phyloP scores from a whole-genome alignment of 2,329 filamentous ascomycete species.

The Alternaria sp. region DNA sequence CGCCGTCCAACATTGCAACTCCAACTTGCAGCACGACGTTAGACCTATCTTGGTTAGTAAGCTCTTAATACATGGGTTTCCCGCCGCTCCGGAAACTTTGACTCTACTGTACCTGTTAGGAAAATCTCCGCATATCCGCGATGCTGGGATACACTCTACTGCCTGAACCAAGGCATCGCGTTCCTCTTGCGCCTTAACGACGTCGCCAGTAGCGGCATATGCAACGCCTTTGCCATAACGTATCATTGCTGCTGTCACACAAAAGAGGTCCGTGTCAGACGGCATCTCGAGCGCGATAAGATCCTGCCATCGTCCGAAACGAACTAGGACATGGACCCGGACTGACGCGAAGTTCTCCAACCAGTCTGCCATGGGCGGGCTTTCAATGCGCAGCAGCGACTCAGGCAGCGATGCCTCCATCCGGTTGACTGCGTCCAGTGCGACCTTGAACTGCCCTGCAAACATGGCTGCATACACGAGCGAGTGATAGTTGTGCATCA shows the following conservation, averaged over 20 bases:
- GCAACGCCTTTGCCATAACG: constrained; percentile 76
- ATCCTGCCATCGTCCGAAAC: constrained; percentile 77
- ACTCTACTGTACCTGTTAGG: constrained; percentile 62
- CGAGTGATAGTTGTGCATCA: constrained; percentile 78
- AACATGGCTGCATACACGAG: constrained; percentile 82
- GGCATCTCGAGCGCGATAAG: constrained; percentile 67
- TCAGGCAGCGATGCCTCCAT: constrained; percentile 72
- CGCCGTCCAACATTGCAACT: constrained; percentile 73
- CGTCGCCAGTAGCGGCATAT: constrained; percentile 64
- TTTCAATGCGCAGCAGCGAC: constrained; percentile 68
- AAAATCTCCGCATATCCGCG: constrained; percentile 69
- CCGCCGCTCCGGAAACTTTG: not conserved
- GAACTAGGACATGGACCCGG: constrained; percentile 73
- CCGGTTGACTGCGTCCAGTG: constrained; percentile 66
- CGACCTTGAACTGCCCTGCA: constrained; percentile 69
- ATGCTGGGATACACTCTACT: constrained; percentile 61
- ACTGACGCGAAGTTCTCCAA: constrained; percentile 75
- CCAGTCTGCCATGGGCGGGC: constrained; percentile 80
- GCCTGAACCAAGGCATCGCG: constrained; percentile 63
- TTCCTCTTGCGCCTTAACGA: constrained; percentile 65
- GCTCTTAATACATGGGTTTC: not conserved
- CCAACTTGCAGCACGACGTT: constrained; percentile 69
- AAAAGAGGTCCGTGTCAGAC: constrained; percentile 68
- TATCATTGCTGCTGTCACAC: constrained; percentile 72
- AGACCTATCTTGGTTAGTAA: constrained; percentile 47